Conservation (phyloP, 176 grass and related monocot genomes). For the Carex scoparia region DNA sequence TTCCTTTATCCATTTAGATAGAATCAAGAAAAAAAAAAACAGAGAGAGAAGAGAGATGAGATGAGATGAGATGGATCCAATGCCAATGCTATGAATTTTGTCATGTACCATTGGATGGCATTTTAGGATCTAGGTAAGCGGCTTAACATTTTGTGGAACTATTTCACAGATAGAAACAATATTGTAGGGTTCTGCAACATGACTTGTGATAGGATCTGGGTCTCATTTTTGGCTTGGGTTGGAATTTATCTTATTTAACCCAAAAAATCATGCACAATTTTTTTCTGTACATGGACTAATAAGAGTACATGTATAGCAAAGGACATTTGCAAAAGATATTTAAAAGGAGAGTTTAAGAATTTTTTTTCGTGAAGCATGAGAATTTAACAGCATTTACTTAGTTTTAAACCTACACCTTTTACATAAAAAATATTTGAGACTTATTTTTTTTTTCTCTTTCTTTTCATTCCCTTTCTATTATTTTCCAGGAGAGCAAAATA, state of each 20-base stretch:
- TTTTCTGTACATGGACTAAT: background rate
- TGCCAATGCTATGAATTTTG: background rate
- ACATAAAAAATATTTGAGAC: too few relatives aligned
- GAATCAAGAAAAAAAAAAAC: background rate
- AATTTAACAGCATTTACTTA: too few relatives aligned
- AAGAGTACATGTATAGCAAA: background rate
- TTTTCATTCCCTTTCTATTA: too few relatives aligned
- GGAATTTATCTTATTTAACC: background rate
- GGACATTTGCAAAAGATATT: background rate
- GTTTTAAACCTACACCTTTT: too few relatives aligned
- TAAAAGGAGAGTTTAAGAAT: background rate
- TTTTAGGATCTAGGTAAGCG: constrained; percentile 9
- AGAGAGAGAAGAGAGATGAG: background rate
- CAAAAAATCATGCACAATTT: background rate
- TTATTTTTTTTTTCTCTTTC: too few relatives aligned
- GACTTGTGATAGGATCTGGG: background rate
- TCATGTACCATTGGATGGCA: constrained; percentile 10
- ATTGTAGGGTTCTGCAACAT: background rate
- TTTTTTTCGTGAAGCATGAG: too few relatives aligned
- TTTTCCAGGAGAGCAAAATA: too few relatives aligned
- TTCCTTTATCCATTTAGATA: background rate
- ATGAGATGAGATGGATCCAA: background rate
- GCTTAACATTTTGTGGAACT: constrained; percentile 1
- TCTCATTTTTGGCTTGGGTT: background rate
- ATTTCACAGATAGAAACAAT: background rate